Percentiles rank a stretch among this genome's conserved stretches.
Evolutionary conservation across 805 yeast genomes (phyloP).

Genomic region (Wickerhamomyces bovis): DNA sequence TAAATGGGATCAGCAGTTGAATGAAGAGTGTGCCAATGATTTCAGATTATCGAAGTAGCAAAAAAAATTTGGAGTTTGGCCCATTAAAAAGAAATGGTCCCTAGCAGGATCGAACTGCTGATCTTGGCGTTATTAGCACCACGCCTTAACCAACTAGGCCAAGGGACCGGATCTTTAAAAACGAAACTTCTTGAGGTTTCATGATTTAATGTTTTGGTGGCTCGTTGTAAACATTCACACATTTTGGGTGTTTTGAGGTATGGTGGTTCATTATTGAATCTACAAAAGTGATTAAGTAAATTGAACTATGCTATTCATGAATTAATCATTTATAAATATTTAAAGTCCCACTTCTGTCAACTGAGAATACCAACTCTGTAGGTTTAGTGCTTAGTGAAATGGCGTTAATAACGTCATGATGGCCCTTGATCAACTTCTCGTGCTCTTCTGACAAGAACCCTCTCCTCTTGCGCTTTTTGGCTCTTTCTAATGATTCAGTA

Average conservation of each 20-base stretch:
- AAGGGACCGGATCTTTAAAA: slow-evolving; percentile 35
- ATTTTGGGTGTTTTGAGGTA: background rate
- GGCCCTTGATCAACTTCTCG: slow-evolving; percentile 36
- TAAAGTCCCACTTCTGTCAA: slow-evolving; percentile 60
- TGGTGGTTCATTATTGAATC: no score
- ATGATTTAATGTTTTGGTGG: no score
- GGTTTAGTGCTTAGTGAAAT: slow-evolving; percentile 43
- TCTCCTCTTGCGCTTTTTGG: slow-evolving; percentile 18
- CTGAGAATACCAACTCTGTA: slow-evolving; percentile 55
- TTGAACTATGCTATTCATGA: background rate
- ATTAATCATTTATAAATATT: slow-evolving; percentile 44
- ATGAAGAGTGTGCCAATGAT: no score
- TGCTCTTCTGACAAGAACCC: slow-evolving; percentile 39
- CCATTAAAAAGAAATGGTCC: slow-evolving; percentile 47
- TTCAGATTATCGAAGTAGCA: no score
- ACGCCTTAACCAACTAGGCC: slow-evolving; percentile 59
- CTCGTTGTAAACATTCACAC: no score
- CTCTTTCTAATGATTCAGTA: slow-evolving; percentile 3
- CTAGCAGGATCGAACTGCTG: slow-evolving; percentile 87
- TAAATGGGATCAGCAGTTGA: no score
- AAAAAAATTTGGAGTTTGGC: no score
- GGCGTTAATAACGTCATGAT: slow-evolving; percentile 46
- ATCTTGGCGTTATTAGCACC: slow-evolving; percentile 53
- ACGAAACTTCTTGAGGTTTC: no score
- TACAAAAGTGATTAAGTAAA: background rate